Conservation (phyloP, 2,329 filamentous ascomycete species). For the Claviceps lovelessii region DNA sequence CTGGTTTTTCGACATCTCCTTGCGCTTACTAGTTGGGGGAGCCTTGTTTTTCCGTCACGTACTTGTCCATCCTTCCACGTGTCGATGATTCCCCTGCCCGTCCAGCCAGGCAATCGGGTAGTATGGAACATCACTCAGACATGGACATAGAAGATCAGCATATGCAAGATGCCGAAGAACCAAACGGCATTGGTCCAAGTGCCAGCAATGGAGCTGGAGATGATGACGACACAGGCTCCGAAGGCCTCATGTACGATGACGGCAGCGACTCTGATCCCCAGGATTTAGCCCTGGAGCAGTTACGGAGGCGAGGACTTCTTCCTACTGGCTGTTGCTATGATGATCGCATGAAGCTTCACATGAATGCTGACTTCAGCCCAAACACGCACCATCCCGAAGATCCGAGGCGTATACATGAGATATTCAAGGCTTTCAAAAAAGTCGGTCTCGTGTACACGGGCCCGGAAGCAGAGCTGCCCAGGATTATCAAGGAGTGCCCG, state of each 20-base stretch:
- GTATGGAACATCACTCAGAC: conserved; percentile 11
- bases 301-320: conserved; percentile 35
- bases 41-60: not conserved
- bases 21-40: not conserved
- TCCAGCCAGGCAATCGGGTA: not conserved
- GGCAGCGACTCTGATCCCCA: conserved; percentile 23
- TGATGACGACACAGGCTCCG: conserved; percentile 19
- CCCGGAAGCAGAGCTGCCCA: conserved; percentile 36
- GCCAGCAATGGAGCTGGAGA: conserved; percentile 10
- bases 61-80: not conserved
- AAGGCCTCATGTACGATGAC: conserved; percentile 21
- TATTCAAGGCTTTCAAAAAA: conserved; percentile 76
- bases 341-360: conserved; percentile 87
- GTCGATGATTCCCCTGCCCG: not conserved
- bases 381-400: conserved; percentile 87
- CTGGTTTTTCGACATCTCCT: not conserved
- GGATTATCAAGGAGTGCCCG: conserved; percentile 37
- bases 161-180: conserved; percentile 25
- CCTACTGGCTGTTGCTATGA: conserved; percentile 80
- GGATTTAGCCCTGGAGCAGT: conserved; percentile 22
- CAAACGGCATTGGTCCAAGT: conserved; percentile 13
- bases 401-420: conserved; percentile 78
- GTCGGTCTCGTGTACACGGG: conserved; percentile 61
- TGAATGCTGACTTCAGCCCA: conserved; percentile 61
- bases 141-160: conserved; percentile 31